Conservation (phyloP, 345 rosid species). For the Rhodamnia rubescens region DNA sequence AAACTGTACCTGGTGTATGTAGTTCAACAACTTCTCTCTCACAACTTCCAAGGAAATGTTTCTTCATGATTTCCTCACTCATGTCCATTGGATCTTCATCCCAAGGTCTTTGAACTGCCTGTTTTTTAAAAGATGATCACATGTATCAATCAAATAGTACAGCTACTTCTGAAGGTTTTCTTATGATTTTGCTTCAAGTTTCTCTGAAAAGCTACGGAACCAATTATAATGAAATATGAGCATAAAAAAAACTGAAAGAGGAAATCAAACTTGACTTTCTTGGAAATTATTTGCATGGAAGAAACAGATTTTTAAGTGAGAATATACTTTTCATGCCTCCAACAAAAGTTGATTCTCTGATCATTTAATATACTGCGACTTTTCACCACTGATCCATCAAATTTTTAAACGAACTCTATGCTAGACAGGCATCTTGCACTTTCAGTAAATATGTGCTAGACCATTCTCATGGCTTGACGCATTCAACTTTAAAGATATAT, state of each 20-base stretch:
- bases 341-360: neutral
- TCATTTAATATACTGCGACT: neutral
- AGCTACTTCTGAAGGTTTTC: neutral
- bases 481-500: neutral
- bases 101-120: constrained; percentile 93
- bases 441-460: neutral
- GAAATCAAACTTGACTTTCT: neutral
- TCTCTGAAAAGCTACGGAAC: neutral
- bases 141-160: neutral
- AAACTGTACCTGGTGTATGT: constrained; percentile 74
- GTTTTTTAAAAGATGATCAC: constrained; percentile 6
- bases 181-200: neutral
- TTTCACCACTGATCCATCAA: neutral
- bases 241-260: neutral
- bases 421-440: neutral
- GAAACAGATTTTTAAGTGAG: neutral
- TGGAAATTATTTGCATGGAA: neutral
- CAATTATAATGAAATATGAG: neutral
- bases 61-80: constrained; percentile 87
- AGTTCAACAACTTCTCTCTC: constrained; percentile 75
- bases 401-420: neutral
- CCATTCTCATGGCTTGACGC: neutral
- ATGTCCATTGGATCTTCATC: constrained; percentile 73
- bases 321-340: neutral
- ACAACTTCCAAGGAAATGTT: constrained; percentile 84